Evolutionary conservation across 345 rosid genomes (phyloP), one percentile per base, ranked within the genome.

Genomic region (Syzygium oleosum): DNA sequence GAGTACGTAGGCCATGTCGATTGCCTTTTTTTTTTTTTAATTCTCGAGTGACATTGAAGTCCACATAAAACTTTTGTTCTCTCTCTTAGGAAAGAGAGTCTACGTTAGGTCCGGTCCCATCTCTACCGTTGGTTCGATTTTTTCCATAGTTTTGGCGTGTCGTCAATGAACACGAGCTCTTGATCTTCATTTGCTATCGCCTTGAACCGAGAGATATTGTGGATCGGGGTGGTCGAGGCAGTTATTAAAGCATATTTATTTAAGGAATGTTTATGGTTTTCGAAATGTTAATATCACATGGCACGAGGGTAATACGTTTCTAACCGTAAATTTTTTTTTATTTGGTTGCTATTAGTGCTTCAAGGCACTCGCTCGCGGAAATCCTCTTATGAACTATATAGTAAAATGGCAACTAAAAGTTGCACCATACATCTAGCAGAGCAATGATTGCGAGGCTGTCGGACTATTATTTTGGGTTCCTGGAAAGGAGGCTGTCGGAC

Each of bases 401-500:
- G 52, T 51, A 51, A 51, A 51, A 11, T 51, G 52, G 52, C 13
- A 51, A 51, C 46, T 43, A 43, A 4, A 43, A 43, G 46, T 43
- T 43, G 46, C 46, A 43, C 46, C 46, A 6, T 1, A 43, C 1
- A 43, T 43, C 46, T 43, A 43, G 46, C 46, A 6, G 46, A 43
- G 46, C 46, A 43, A 43, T 43, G 46, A 56, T 56, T 56, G 13
- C 13, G 2, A 56, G 61, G n/a, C 61, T 56, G 4, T 5, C 46
- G 46, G 46, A 43, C 46, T 43, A 43, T 43, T 43, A 43, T 43
- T 43, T 43, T 7, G 94, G 93, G 90, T 93, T 94, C 21, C 92
- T 87, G 65, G 94, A 94, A 85, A 95, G 93, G 87, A 94, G 86
- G 2, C 91, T 54, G 53, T 93, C 94, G 4, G 98, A 91, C 90